These are phyloP conservation scores for Boletus coccyginus DNA, from an alignment of 768 basidiomycete genomes.

Conservation along the genomic window DNA sequence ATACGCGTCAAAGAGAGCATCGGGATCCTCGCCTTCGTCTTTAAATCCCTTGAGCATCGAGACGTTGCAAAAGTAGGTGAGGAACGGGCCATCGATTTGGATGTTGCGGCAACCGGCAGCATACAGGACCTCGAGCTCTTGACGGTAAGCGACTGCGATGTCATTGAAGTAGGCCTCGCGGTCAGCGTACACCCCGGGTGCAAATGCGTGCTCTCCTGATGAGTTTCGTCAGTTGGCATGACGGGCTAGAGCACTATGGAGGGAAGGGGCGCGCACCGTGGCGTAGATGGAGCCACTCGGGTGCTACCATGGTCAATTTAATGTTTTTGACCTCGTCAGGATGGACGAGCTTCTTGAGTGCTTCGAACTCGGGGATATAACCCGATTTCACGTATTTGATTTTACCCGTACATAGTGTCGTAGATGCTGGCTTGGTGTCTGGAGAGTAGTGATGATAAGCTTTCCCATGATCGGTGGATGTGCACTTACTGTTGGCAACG, in stretches of 20 bases:
- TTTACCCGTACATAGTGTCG: slow-evolving; percentile 46
- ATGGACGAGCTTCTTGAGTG: slow-evolving; percentile 53
- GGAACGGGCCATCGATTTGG: slow-evolving; percentile 47
- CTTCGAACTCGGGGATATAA: slow-evolving; percentile 62
- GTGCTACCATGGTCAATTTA: slow-evolving; percentile 71
- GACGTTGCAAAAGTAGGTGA: slow-evolving; percentile 66
- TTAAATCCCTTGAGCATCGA: slow-evolving; percentile 54
- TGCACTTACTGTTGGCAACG: slow-evolving; percentile 13
- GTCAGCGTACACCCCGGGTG: no score
- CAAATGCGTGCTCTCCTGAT: slow-evolving; percentile 22
- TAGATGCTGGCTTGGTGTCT: slow-evolving; percentile 21
- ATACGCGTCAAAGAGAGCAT: slow-evolving; percentile 61
- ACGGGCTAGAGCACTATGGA: neutral
- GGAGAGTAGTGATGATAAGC: neutral
- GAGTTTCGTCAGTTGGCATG: neutral
- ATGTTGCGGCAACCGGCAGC: slow-evolving; percentile 41
- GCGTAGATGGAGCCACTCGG: slow-evolving; percentile 69
- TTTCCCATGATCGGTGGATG: neutral
- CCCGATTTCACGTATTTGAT: slow-evolving; percentile 60
- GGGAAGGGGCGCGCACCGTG: slow-evolving; percentile 44
- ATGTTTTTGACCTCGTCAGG: slow-evolving; percentile 63
- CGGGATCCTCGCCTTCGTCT: slow-evolving; percentile 57
- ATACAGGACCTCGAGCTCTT: slow-evolving; percentile 45
- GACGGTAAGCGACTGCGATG: slow-evolving; percentile 44
- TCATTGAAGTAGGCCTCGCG: slow-evolving; percentile 48